Percentiles rank a stretch among this genome's conserved stretches.
phyloP scores from a whole-genome alignment of 257 asterid species.

The Solanum sitiens region DNA sequence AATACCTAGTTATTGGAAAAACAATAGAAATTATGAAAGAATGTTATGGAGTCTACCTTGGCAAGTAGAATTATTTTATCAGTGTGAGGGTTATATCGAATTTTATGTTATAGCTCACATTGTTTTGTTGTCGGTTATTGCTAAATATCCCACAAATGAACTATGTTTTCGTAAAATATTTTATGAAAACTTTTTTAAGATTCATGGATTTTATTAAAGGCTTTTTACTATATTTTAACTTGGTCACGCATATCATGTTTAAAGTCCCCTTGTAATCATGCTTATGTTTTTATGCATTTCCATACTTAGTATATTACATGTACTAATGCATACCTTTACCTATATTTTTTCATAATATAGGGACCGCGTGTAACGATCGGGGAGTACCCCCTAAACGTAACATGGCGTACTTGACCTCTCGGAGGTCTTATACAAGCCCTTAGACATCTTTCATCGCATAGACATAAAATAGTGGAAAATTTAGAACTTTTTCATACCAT shows the following conservation, averaged over 20 bases:
- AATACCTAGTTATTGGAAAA: not conserved
- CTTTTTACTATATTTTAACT: not conserved
- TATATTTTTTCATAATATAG: too few species aligned
- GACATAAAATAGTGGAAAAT: too few species aligned
- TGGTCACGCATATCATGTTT: not conserved
- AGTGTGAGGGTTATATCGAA: not conserved
- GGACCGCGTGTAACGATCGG: too few species aligned
- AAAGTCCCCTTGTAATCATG: not conserved
- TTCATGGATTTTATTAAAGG: not conserved
- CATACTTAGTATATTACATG: not conserved
- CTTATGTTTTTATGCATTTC: not conserved
- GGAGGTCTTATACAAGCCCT: too few species aligned
- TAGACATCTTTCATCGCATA: too few species aligned
- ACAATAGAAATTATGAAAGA: too few species aligned
- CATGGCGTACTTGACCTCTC: too few species aligned
- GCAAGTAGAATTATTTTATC: not conserved
- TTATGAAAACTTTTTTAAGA: not conserved
- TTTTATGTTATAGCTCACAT: not conserved
- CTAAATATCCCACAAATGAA: not conserved
- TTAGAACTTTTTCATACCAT: too few species aligned
- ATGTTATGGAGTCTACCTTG: not conserved
- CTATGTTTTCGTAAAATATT: not conserved
- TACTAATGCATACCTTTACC: not conserved
- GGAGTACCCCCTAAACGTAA: too few species aligned
- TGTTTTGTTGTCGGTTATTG: too few species aligned